Conservation (phyloP, 805 yeast genomes). For the Teunomyces stri region DNA sequence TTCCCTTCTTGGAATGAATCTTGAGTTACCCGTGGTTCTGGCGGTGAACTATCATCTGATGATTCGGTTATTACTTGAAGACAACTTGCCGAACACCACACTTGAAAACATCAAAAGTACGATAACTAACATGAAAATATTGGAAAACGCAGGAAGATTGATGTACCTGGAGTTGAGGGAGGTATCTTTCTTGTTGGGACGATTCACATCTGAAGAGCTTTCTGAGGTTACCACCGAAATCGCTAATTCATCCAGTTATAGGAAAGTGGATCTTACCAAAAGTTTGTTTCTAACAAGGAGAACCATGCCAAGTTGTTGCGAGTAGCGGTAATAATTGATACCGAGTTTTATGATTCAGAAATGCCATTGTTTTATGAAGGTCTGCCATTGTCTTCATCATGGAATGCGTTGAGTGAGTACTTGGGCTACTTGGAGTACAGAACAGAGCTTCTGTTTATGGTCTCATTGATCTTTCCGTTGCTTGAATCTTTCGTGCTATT, state of each 20-base stretch:
- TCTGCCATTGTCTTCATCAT: constrained; percentile 70
- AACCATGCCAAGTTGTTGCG: constrained; percentile 84
- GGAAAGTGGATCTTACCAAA: constrained; percentile 53
- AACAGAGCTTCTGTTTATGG: constrained; percentile 49
- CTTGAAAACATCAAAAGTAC: no score
- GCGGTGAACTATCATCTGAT: constrained; percentile 58
- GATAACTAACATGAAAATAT: no score
- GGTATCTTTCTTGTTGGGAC: no score
- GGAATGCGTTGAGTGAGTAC: constrained; percentile 82
- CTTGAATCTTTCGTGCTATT: constrained; percentile 91
- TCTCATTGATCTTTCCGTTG: constrained; percentile 78
- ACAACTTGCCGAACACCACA: constrained; percentile 59
- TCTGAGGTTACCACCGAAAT: constrained; percentile 33
- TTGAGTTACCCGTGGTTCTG: constrained; percentile 61
- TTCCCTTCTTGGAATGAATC: not conserved
- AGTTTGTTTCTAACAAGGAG: constrained; percentile 75
- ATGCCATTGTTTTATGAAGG: constrained; percentile 59
- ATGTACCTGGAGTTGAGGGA: no score
- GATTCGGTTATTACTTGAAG: constrained; percentile 69
- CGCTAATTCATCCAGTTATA: constrained; percentile 26
- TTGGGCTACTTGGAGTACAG: constrained; percentile 60
- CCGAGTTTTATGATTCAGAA: constrained; percentile 59
- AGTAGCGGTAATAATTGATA: constrained; percentile 83
- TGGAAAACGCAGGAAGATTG: no score
- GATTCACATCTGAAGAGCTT: no score